Conservation (phyloP, 2,329 filamentous ascomycete genomes). For the Ophiostoma sp. region DNA sequence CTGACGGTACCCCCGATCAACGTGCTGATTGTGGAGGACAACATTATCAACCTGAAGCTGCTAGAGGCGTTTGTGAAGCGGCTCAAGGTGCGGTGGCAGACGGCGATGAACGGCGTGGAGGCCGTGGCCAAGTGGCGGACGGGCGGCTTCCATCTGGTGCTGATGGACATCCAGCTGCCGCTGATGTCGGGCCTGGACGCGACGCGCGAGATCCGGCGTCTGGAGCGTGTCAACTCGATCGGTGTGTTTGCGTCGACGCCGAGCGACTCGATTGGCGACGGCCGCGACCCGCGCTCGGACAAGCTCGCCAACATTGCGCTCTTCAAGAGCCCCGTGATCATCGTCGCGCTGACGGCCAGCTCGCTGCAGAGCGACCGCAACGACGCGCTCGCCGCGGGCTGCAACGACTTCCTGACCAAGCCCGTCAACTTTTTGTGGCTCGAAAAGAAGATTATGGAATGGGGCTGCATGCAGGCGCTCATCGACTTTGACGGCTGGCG, state of each 20-base stretch:
- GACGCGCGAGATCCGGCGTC: slow-evolving; percentile 84
- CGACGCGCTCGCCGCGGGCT: slow-evolving; percentile 88
- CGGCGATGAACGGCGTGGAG: slow-evolving; percentile 91
- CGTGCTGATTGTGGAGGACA: slow-evolving; percentile 96
- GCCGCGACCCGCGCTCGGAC: slow-evolving; percentile 58
- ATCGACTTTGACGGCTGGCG: slow-evolving; percentile 99
- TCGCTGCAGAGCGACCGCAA: slow-evolving; percentile 92
- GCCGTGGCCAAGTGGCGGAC: slow-evolving; percentile 89
- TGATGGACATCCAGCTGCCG: slow-evolving; percentile 98
- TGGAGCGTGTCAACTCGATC: slow-evolving; percentile 87
- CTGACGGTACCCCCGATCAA: slow-evolving; percentile 94
- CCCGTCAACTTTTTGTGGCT: slow-evolving; percentile 98
- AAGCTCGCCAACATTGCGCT: slow-evolving; percentile 61
- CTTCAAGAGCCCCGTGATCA: slow-evolving; percentile 96
- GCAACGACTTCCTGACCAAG: slow-evolving; percentile 98
- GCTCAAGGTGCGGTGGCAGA: slow-evolving; percentile 92
- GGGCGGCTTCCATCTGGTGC: slow-evolving; percentile 88
- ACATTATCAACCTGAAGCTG: slow-evolving; percentile 92
- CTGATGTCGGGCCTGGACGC: slow-evolving; percentile 95
- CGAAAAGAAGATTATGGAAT: slow-evolving; percentile 96
- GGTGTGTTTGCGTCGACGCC: slow-evolving; percentile 77
- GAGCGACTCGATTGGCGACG: slow-evolving; percentile 42
- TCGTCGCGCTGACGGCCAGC: slow-evolving; percentile 91
- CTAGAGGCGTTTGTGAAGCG: slow-evolving; percentile 94
- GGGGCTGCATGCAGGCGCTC: slow-evolving; percentile 98